These are phyloP conservation scores for Cutaneotrichosporon cavernicola DNA, from an alignment of 1,284 basidiomycete genomes.

Conservation along the genomic window DNA sequence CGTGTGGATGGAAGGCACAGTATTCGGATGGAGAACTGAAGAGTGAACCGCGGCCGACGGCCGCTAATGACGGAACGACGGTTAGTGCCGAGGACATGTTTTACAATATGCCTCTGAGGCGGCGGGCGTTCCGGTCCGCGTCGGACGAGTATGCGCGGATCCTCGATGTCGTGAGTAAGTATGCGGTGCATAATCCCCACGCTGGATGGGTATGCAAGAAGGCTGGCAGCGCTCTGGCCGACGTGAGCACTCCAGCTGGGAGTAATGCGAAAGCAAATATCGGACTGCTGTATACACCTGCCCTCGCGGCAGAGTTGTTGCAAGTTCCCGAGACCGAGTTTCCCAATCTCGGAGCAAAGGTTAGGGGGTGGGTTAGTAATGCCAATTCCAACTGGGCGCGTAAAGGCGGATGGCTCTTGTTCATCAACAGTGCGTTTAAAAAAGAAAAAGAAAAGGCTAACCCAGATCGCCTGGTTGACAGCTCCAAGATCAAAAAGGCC, in stretches of 20 bases:
- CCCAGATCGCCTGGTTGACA: slow-evolving; percentile 90
- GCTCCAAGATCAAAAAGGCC: slow-evolving; percentile 77
- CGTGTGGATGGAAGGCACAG: slow-evolving; percentile 85
- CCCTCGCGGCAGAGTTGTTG: slow-evolving; percentile 77
- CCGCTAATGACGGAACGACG: slow-evolving; percentile 91
- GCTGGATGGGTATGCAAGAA: slow-evolving; percentile 91
- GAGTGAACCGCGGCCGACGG: slow-evolving; percentile 79
- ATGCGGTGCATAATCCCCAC: slow-evolving; percentile 86
- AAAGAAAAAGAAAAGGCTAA: too few relatives aligned
- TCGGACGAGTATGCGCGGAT: slow-evolving; percentile 93
- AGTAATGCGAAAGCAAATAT: slow-evolving; percentile 73
- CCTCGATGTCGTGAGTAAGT: slow-evolving; percentile 89
- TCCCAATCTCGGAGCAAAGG: slow-evolving; percentile 59
- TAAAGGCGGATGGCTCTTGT: slow-evolving; percentile 71
- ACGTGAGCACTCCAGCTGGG: slow-evolving; percentile 75
- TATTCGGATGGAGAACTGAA: slow-evolving; percentile 74
- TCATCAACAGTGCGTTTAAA: slow-evolving; percentile 98
- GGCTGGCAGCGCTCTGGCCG: slow-evolving; percentile 69
- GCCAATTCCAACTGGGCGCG: slow-evolving; percentile 89
- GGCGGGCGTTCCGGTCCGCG: slow-evolving; percentile 76
- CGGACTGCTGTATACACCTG: slow-evolving; percentile 74
- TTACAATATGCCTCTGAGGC: slow-evolving; percentile 86
- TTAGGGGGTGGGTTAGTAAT: slow-evolving; percentile 74
- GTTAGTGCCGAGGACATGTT: slow-evolving; percentile 95
- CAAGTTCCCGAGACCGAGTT: slow-evolving; percentile 55